Percentiles rank a stretch among this genome's conserved stretches.
These are phyloP conservation scores for Viola odorata DNA, from an alignment of 345 rosid species.

Conservation along the genomic window DNA sequence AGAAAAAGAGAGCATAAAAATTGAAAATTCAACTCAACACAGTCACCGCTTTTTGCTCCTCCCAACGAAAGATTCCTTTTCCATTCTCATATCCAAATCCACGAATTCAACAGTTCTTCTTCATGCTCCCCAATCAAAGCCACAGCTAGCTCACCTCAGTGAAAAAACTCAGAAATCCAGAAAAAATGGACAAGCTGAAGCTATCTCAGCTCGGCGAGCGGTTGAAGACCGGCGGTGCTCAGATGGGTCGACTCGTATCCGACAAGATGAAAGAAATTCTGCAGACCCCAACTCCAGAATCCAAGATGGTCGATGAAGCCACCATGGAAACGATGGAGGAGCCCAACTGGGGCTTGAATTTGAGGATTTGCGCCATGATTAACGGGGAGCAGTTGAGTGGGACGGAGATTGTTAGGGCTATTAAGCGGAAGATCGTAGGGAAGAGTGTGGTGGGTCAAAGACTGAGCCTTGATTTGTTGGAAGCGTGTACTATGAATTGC, in stretches of 20 bases:
- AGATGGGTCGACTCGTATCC: slow-evolving; percentile 68
- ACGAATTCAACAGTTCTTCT: too few species aligned
- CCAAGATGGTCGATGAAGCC: slow-evolving; percentile 83
- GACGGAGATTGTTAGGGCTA: slow-evolving; percentile 57
- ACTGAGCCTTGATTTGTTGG: slow-evolving; percentile 71
- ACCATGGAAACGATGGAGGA: slow-evolving; percentile 64
- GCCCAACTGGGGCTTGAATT: slow-evolving; percentile 84
- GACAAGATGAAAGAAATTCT: slow-evolving; percentile 80
- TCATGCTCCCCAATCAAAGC: too few species aligned
- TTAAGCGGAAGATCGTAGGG: slow-evolving; percentile 63
- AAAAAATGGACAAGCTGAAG: slow-evolving; percentile 62
- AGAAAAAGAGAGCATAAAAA: too few species aligned
- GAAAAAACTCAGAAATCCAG: too few species aligned
- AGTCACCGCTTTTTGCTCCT: too few species aligned
- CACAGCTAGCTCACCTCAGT: too few species aligned
- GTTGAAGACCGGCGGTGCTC: slow-evolving; percentile 72
- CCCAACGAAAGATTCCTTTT: too few species aligned
- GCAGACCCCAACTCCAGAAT: slow-evolving; percentile 71
- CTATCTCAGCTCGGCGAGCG: slow-evolving; percentile 67
- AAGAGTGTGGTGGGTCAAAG: slow-evolving; percentile 52
- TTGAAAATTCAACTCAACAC: too few species aligned
- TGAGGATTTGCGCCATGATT: slow-evolving; percentile 82
- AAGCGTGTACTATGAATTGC: slow-evolving; percentile 68
- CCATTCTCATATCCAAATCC: too few species aligned
- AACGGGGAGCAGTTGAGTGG: slow-evolving; percentile 58